These are phyloP conservation scores for Hyaloscypha hepaticicola DNA, from an alignment of 495 filamentous ascomycete species.

Conservation along the genomic window DNA sequence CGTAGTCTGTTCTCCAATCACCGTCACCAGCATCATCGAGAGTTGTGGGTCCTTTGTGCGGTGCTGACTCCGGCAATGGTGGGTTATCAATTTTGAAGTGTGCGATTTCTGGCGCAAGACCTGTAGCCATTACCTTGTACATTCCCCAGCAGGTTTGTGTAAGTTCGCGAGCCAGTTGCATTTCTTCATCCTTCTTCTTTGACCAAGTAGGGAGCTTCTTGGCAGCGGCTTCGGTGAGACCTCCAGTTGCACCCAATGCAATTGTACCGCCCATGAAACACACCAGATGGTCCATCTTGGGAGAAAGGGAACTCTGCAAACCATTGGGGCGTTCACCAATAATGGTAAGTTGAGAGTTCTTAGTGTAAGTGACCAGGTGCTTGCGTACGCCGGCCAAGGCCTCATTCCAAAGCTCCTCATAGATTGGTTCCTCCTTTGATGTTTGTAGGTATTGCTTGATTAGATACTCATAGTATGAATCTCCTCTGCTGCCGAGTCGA, in stretches of 20 bases:
- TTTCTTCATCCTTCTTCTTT: constrained; percentile 78
- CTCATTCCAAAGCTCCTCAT: constrained; percentile 91
- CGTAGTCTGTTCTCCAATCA: constrained; percentile 70
- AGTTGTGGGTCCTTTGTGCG: constrained; percentile 44
- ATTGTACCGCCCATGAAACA: constrained; percentile 98
- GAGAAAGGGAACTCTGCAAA: constrained; percentile 58
- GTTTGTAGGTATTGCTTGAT: constrained; percentile 98
- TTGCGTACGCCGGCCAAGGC: constrained; percentile 82
- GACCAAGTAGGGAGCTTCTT: constrained; percentile 70
- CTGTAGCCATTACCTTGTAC: constrained; percentile 83
- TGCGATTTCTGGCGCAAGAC: constrained; percentile 88
- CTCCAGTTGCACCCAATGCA: constrained; percentile 82
- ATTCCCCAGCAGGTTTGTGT: constrained; percentile 98
- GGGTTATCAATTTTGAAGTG: constrained; percentile 76
- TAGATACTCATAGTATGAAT: constrained; percentile 97
- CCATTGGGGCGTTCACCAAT: constrained; percentile 83
- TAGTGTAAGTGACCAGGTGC: constrained; percentile 85
- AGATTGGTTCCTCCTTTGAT: constrained; percentile 78
- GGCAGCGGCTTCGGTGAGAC: constrained; percentile 69
- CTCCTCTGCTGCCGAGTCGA: constrained; percentile 86
- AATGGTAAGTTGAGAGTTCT: constrained; percentile 75
- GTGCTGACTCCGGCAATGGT: constrained; percentile 53
- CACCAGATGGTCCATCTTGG: constrained; percentile 98
- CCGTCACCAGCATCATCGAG: constrained; percentile 52
- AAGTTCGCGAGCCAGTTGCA: constrained; percentile 80